Base-by-base conservation (phyloP, 2,329 filamentous ascomycete species). In the Triangularia verruculosa region DNA sequence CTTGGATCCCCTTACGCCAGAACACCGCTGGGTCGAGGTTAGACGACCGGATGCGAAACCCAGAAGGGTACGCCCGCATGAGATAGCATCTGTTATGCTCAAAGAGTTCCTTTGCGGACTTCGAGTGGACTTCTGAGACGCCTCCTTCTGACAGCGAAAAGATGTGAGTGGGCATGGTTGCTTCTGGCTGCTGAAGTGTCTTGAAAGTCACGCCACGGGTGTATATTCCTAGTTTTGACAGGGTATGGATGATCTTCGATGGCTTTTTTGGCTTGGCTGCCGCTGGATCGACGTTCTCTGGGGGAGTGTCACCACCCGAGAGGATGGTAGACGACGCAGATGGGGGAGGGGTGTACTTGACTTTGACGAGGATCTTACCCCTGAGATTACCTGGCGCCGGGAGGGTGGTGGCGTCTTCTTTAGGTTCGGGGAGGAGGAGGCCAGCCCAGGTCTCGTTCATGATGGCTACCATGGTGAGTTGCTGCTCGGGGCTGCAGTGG, bases 391-490 rank as follows among this genome's bases (percentile, higher is more conserved):
- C 85, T 0, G 93, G 92, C 11, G 89, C 79, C 0, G 91, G 89
- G 1, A 95, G 82, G 5, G 74, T 70, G 13, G 77, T 74, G 11
- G 79, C 76, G 0, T 86, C 79, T 17, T 75, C 72, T 6, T 73
- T 84, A 59, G 77, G 79, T 22, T 78, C 74, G 1, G 89, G 82
- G 1, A 96, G 80, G 8, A 98, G 80, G 64, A 89, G 81, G 0
- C 83, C 88, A n/a, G 82, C 82, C 92, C 93, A 99, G 25, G 86
- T 86, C 66, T 96, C 86, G 66, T 88, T 83, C 87, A 99, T 97
- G 71, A 98, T 96, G 65, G 90, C 83, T 4, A 97, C 93, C 92
- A 98, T 97, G 63, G 89, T 83, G 68, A 90, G 85, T 75, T 99
- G 95, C 76, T 99, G 95, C 62, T 89, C 84, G 0, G 86, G 78